Evolutionary conservation across 768 basidiomycete genomes (phyloP), one percentile per base, ranked within the genome.

Genomic region (Leccinum obscurum): DNA sequence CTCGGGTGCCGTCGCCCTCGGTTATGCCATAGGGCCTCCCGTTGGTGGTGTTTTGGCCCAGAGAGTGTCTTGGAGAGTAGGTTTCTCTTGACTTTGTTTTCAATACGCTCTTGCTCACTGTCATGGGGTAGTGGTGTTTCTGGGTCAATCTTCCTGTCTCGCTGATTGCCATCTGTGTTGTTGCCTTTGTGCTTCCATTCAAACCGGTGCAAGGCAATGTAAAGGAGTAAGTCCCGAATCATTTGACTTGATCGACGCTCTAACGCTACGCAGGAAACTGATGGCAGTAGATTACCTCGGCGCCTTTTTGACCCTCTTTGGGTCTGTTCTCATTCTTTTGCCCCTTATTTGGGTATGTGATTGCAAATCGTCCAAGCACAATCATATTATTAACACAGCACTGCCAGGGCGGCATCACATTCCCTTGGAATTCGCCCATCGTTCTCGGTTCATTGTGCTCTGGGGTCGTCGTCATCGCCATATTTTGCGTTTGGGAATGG

Each of bases 401-500:
- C 37, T 14, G 14, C 63, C 15, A 88, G 87, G 89, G 88, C 28
- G 89, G 90, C 0, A 81, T 86, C 0, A 85, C 85, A 2, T 90
- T 89, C 64, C 80, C 88, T 1, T 92, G 90, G 91, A 75, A 70
- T 7, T 90, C 88, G 0, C 81, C 87, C 0, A 77, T 83, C 2
- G 86, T 93, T 56, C 70, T 90, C 35, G 85, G 77, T 0, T 82
- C 85, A 1, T 71, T 90, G 7, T 71, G 83, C 54, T 79, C 84
- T 1, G 86, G 89, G 0, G 57, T 86, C 22, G 54, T 83, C 0
- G 80, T 86, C 13, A 73, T 85, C 7, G 73, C 64, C 0, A 50
- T 89, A 4, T 93, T 92, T 70, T 81, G 89, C 52, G 56, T 84
- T 39, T 90, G 87, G 81, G 90, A 93, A 72, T 86, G 86, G 82